Conservation (phyloP, 164 flowering plant genomes). For the Stephania japonica region DNA sequence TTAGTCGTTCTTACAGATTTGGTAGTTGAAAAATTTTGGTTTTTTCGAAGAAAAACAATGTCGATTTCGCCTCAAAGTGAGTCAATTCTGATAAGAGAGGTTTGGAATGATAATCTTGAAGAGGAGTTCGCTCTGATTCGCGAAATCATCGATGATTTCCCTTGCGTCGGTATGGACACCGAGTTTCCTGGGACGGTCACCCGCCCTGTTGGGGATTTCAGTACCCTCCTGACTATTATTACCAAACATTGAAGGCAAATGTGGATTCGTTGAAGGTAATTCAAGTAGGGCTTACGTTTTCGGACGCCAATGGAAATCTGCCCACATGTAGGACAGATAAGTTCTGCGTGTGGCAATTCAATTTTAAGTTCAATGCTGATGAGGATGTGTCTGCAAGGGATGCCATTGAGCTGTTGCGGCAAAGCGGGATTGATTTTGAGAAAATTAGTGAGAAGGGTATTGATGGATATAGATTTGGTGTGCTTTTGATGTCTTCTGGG, state of each 20-base stretch:
- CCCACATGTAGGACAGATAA: slow-evolving; percentile 38
- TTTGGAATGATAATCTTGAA: slow-evolving; percentile 39
- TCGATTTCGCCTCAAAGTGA: slow-evolving; percentile 26
- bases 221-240: slow-evolving; percentile 25
- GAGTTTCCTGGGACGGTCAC: slow-evolving; percentile 39
- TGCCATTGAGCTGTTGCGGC: slow-evolving; percentile 35
- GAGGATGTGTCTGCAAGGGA: slow-evolving; percentile 37
- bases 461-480: slow-evolving; percentile 23
- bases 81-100: slow-evolving; percentile 40
- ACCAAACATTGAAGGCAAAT: slow-evolving; percentile 37
- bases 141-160: slow-evolving; percentile 38
- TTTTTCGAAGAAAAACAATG: slow-evolving; percentile 14
- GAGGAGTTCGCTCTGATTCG: slow-evolving; percentile 36
- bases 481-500: slow-evolving; percentile 27
- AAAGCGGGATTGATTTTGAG: slow-evolving; percentile 35
- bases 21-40: neutral
- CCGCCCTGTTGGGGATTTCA: slow-evolving; percentile 29
- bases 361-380: slow-evolving; percentile 36
- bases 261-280: slow-evolving; percentile 43
- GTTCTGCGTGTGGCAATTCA: slow-evolving; percentile 42
- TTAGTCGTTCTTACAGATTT: slow-evolving; percentile 7
- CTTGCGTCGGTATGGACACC: slow-evolving; percentile 43
- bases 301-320: slow-evolving; percentile 40
- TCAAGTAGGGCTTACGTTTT: slow-evolving; percentile 46
- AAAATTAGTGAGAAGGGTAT: slow-evolving; percentile 25